Base-by-base conservation (phyloP, 2,329 filamentous ascomycete species). In the Grosmannia penicillata region DNA sequence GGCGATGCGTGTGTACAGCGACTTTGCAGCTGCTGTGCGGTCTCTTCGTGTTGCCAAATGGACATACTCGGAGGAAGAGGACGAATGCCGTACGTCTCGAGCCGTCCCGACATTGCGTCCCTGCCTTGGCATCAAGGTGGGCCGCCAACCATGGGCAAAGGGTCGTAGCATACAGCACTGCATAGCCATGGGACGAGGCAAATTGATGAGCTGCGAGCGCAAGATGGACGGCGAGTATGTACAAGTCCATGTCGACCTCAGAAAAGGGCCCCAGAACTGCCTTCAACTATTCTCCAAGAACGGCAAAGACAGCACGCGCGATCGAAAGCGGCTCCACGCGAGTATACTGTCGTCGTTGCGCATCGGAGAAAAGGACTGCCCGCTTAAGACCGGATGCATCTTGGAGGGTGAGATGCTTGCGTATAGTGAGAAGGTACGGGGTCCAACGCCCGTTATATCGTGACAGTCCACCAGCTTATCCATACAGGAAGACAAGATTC, bases 171-270 rank as follows among this genome's bases (percentile, higher is more conserved):
- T 89, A 48, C 78, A 84, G 42, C 72, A 91, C 51, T 89, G 82
- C 51, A 56, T 82, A 17, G 64, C 75, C 15, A 72, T 89, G 62
- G 62, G 69, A 2, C 65, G 62, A 5, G 29, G 23, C 4, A 63
- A 66, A 0, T 61, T 70, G 0, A 69, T 87, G 70, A 82, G 78
- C 41, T 68, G 85, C 19, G 84, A 93, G 54, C 67, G 77, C 37
- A 93, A 93, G 53, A 74, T 93, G 44, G 85, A 93, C 49, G 85
- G 82, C 11, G 86, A 94, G 55, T 94, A 91, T 47, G 93, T 83
- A 48, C 86, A 94, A 54, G 75, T 94, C 23, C 86, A 94, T 49
- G 62, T 94, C 28, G 75, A 93, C 50, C 59, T 82, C 7, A 61
- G 61, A 8, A 73, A 70, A 36, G 59, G 60, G 14, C 40, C 13